These are phyloP conservation scores for Pestalotiopsis sp. DNA, from an alignment of 2,329 filamentous ascomycete species.

Conservation along the genomic window DNA sequence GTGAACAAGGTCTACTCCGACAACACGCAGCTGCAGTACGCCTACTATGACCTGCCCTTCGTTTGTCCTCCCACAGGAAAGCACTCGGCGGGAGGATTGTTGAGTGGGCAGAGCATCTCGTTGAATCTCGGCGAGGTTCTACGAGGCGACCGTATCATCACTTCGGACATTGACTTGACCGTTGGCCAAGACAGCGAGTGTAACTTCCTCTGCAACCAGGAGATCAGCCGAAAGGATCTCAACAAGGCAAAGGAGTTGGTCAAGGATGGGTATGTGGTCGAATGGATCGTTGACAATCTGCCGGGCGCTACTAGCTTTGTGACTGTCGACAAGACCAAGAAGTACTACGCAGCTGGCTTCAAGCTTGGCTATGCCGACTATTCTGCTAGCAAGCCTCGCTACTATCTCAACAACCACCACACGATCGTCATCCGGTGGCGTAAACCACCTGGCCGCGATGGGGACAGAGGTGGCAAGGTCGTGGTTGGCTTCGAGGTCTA, in stretches of 20 bases:
- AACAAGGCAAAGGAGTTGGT: slow-evolving; percentile 73
- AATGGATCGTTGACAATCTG: slow-evolving; percentile 93
- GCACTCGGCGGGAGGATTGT: slow-evolving; percentile 66
- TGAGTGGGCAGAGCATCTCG: slow-evolving; percentile 76
- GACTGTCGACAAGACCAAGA: slow-evolving; percentile 79
- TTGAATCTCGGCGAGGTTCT: slow-evolving; percentile 87
- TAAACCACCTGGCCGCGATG: slow-evolving; percentile 68
- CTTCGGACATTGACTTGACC: slow-evolving; percentile 78
- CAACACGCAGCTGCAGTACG: slow-evolving; percentile 87
- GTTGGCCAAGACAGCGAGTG: slow-evolving; percentile 79
- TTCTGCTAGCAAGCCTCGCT: slow-evolving; percentile 60
- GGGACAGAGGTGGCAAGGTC: slow-evolving; percentile 73
- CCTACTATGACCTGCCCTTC: slow-evolving; percentile 86
- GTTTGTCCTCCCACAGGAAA: slow-evolving; percentile 78
- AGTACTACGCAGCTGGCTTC: slow-evolving; percentile 90
- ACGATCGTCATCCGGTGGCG: slow-evolving; percentile 83
- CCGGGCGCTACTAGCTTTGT: slow-evolving; percentile 89
- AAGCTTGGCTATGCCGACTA: slow-evolving; percentile 80
- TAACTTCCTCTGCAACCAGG: slow-evolving; percentile 70
- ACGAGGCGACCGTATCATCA: slow-evolving; percentile 82
- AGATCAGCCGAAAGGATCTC: slow-evolving; percentile 66
- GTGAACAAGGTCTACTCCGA: slow-evolving; percentile 94
- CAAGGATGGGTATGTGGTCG: slow-evolving; percentile 78
- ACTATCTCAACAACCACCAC: slow-evolving; percentile 86
- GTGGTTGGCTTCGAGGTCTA: slow-evolving; percentile 91